phyloP scores from a whole-genome alignment of 768 basidiomycete species.

The Auriscalpium orientale region DNA sequence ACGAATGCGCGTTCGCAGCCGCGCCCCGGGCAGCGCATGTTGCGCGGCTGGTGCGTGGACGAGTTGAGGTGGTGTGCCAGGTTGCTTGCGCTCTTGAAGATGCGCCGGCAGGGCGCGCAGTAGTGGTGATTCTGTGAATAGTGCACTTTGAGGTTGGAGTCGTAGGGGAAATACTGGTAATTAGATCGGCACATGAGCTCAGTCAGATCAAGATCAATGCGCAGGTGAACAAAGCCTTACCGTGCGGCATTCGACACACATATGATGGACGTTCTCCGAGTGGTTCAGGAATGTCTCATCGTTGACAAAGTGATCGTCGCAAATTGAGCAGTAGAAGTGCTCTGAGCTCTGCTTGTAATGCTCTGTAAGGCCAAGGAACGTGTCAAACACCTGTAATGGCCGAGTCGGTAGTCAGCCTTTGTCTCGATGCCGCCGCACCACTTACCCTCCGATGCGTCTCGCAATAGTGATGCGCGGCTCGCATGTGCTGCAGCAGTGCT shows the following conservation, averaged over 20 bases:
- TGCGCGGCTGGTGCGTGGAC: conserved; percentile 36
- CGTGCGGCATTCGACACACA: neutral
- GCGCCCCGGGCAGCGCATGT: conserved; percentile 28
- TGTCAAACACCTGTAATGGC: conserved; percentile 28
- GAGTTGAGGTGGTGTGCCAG: conserved; percentile 47
- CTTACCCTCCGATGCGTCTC: conserved; percentile 24
- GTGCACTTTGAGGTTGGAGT: conserved; percentile 6
- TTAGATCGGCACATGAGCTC: too few species aligned
- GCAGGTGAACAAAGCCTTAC: neutral
- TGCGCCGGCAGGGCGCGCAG: conserved; percentile 36
- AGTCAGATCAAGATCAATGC: too few species aligned
- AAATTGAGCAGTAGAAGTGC: conserved; percentile 8
- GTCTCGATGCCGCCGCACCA: neutral
- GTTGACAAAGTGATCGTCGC: neutral
- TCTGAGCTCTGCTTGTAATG: conserved; percentile 35
- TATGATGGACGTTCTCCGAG: neutral
- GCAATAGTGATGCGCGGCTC: conserved; percentile 37
- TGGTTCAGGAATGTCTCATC: conserved; percentile 2
- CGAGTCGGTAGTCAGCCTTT: neutral
- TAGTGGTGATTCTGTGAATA: conserved; percentile 24
- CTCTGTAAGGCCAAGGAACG: conserved; percentile 33
- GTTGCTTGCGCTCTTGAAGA: conserved; percentile 35
- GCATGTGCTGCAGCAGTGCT: conserved; percentile 35
- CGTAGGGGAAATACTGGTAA: neutral
- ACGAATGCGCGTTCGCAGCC: conserved; percentile 44